Percentiles rank a stretch among this genome's conserved stretches.
Conservation (phyloP, 768 basidiomycete genomes). For the Termitomyces titanicus region DNA sequence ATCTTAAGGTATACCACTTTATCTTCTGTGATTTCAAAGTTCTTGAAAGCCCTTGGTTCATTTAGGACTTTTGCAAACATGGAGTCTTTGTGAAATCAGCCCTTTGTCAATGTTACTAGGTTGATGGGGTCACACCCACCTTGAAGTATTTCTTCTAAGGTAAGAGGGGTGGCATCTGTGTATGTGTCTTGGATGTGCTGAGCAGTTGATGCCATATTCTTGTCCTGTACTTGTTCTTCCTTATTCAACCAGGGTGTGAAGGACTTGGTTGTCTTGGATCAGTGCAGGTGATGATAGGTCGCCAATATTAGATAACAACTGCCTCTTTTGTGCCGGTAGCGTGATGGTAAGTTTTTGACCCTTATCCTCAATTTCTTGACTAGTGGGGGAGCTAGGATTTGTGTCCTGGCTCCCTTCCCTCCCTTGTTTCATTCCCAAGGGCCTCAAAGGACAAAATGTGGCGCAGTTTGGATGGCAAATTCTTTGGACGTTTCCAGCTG, state of each 20-base stretch:
- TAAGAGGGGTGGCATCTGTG: neutral
- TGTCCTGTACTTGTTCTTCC: neutral
- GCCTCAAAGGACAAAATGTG: slow-evolving; percentile 15
- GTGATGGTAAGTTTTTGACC: neutral
- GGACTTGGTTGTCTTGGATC: neutral
- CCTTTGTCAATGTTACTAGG: neutral
- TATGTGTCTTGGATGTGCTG: neutral
- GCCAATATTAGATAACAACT: too few species aligned
- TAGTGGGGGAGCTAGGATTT: neutral
- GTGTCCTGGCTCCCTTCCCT: neutral
- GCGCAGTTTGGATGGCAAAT: slow-evolving; percentile 2
- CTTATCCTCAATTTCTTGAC: neutral
- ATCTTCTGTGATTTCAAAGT: slow-evolving; percentile 22
- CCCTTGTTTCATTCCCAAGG: slow-evolving; percentile 16
- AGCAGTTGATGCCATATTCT: neutral
- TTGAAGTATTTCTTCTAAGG: slow-evolving; percentile 3
- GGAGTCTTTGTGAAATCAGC: slow-evolving; percentile 21
- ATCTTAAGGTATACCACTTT: slow-evolving; percentile 15
- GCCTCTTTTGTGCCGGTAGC: neutral
- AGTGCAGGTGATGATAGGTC: neutral
- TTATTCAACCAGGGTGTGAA: neutral
- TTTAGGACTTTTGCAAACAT: slow-evolving; percentile 24
- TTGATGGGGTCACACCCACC: slow-evolving; percentile 4
- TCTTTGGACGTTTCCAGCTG: neutral
- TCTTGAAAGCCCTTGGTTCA: slow-evolving; percentile 2